Base-by-base conservation (phyloP, 2,329 filamentous ascomycete genomes). In the Exserohilum rostratum region DNA sequence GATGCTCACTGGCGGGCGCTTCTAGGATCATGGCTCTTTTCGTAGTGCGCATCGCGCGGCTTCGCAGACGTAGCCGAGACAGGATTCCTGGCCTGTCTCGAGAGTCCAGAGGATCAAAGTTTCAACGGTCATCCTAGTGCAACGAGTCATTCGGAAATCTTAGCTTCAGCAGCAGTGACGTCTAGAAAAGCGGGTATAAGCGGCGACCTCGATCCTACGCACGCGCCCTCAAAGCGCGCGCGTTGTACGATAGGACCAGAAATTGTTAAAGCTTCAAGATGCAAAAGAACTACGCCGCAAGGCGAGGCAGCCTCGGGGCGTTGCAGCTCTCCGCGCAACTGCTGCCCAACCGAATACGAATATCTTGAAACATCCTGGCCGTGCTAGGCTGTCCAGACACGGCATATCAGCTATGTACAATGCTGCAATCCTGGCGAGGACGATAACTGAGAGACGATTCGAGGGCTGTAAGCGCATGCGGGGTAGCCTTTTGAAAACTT, bases 191-290 rank as follows among this genome's bases (percentile, higher is more conserved):
- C 47, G 43, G 44, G 22, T 37, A 45, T 39, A 39, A 48, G 50
- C 50, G 54, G 56, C 46, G 48, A 60, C 33, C 31, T 34, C 17
- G 38, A 46, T 43, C 29, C 55, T 58, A 62, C 55, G 53, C 55
- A 64, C 55, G 65, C 62, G 65, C 64, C 56, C 31, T 55, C 46
- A 53, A 60, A 25, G 22, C 34, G 64, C 52, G 64, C 60, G 62
- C 62, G 46, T 60, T 58, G 62, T 56, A 50, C 53, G 59, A 68
- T 60, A 57, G 50, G 54, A 42, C 45, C 30, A 57, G 44, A 47
- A 53, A 46, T 45, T 29, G 50, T 44, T 43, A 42, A 46, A 42
- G 42, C 33, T 42, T 57, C 44, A 33, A 55, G 47, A 52, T 42
- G 44, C 46, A 50, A 29, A 52, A 35, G 13, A 37, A 42, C 57